phyloP scores from a whole-genome alignment of 2,329 filamentous ascomycete genomes.

The Trichoderma sp. region DNA sequence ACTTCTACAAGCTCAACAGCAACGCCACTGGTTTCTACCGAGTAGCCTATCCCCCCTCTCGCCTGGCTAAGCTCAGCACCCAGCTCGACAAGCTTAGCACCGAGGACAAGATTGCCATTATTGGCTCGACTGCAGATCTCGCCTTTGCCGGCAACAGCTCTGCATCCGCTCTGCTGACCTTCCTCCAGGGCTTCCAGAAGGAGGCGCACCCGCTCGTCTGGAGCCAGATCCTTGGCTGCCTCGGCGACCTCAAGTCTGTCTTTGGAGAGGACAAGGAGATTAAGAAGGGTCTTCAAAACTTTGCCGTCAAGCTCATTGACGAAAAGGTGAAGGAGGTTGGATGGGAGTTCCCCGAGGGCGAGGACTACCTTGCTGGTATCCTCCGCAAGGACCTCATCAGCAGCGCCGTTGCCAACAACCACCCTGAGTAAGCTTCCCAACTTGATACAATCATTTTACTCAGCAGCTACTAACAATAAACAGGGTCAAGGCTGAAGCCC shows the following conservation, averaged over 20 bases:
- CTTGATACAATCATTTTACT: not conserved
- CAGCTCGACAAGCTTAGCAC: conserved; percentile 73
- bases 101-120: conserved; percentile 88
- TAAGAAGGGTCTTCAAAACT: conserved; percentile 70
- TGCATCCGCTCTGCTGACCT: conserved; percentile 76
- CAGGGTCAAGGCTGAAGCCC: conserved; percentile 69
- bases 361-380: conserved; percentile 79
- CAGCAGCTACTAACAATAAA: not conserved
- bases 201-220: conserved; percentile 88
- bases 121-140: conserved; percentile 85
- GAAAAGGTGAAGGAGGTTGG: conserved; percentile 75
- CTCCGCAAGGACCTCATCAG: conserved; percentile 78
- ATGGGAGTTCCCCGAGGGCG: conserved; percentile 75
- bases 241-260: conserved; percentile 76
- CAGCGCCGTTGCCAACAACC: conserved; percentile 71
- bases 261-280: conserved; percentile 75
- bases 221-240: conserved; percentile 75
- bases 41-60: conserved; percentile 85
- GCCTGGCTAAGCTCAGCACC: conserved; percentile 75
- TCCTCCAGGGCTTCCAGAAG: conserved; percentile 77
- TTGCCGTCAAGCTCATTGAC: conserved; percentile 72
- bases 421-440: conserved; percentile 61
- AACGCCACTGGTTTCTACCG: conserved; percentile 86
- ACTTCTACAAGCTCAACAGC: conserved; percentile 93
- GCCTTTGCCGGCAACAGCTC: conserved; percentile 83